Base-by-base conservation (phyloP, 495 filamentous ascomycete genomes). In the Lasiosphaeria ovina region DNA sequence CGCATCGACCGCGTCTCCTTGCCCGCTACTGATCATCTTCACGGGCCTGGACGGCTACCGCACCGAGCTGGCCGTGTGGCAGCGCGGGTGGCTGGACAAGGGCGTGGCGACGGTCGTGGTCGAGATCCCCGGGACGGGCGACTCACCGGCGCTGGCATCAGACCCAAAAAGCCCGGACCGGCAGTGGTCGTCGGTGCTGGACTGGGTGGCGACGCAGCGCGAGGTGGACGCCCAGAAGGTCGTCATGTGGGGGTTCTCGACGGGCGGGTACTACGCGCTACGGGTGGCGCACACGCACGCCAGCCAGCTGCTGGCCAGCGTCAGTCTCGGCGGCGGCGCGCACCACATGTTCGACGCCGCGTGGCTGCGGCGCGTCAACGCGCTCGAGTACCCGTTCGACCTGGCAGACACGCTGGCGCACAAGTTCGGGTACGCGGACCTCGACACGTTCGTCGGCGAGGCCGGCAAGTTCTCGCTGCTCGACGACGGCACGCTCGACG, bases 71-170 rank as follows among this genome's bases (percentile, higher is more conserved):
- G 82, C 84, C n/a, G 62, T 85, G 47, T 86, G 86, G 67, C 83
- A 80, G 54, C 76, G 85, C 51, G 82, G 86, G 49, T 88, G 79
- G 56, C 68, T 79, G 32, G 74, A 74, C 62, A 81, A 79, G 53
- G 82, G 78, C 52, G 83, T 77, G 69, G 85, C 77, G 11, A 79
- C 70, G 3, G 71, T 90, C 1, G 73, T 89, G 31, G 79, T 82
- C 32, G 89, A 92, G 73, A 89, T 92, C 60, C 89, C 88, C 0
- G 89, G 88, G 0, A 92, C 89, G 0, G 89, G 85, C 5, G 89
- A 92, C 69, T 88, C 79, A 49, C 89, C 89, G 12, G 86, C 87
- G 0, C 77, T 78, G 38, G 75, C 72, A 9, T 45, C 58, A 0
- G 77, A 81, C 44, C 73, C 79, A 0, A 59, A 65, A 6, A 68